Percentiles rank a stretch among this genome's conserved stretches.
Evolutionary conservation across 148 eudicot species (phyloP).

Genomic region (Talinum fruticosum): DNA sequence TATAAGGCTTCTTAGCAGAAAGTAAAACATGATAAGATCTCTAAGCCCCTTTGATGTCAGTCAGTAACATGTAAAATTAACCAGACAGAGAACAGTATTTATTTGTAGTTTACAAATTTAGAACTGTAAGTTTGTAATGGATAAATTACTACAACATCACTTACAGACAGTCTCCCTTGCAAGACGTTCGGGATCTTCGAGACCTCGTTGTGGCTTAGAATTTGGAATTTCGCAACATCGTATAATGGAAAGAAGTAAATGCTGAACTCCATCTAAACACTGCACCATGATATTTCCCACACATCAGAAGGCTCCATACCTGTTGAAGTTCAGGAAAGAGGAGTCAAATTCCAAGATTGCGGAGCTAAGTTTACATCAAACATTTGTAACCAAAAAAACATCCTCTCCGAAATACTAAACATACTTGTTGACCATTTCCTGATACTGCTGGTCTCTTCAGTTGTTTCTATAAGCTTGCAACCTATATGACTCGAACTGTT

Average conservation of each 20-base stretch:
- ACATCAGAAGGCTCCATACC: slow-evolving; percentile 66
- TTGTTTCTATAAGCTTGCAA: slow-evolving; percentile 12
- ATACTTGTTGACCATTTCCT: slow-evolving; percentile 78
- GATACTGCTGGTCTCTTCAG: slow-evolving; percentile 27
- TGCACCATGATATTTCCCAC: slow-evolving; percentile 74
- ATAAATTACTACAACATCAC: slow-evolving; percentile 16
- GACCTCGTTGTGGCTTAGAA: slow-evolving; percentile 58
- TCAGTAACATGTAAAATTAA: not conserved
- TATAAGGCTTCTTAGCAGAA: not conserved
- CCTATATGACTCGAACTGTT: slow-evolving; percentile 19
- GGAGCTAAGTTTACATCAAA: not conserved
- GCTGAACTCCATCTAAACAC: slow-evolving; percentile 84
- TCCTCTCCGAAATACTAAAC: slow-evolving; percentile 6
- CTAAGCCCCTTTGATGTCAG: not conserved
- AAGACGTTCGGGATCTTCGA: slow-evolving; percentile 80
- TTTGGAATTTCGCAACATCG: slow-evolving; percentile 75
- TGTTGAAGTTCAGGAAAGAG: slow-evolving; percentile 32
- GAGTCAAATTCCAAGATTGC: slow-evolving; percentile 3
- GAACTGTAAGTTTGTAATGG: not conserved
- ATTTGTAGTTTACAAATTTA: not conserved
- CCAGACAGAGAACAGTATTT: not conserved
- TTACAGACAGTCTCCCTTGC: slow-evolving; percentile 85
- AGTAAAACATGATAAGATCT: not conserved
- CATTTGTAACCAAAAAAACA: slow-evolving; percentile 3
- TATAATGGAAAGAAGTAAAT: slow-evolving; percentile 63